phyloP scores from a whole-genome alignment of 192 early-diverging fungal genomes.

The Helicostylum pulchrum region DNA sequence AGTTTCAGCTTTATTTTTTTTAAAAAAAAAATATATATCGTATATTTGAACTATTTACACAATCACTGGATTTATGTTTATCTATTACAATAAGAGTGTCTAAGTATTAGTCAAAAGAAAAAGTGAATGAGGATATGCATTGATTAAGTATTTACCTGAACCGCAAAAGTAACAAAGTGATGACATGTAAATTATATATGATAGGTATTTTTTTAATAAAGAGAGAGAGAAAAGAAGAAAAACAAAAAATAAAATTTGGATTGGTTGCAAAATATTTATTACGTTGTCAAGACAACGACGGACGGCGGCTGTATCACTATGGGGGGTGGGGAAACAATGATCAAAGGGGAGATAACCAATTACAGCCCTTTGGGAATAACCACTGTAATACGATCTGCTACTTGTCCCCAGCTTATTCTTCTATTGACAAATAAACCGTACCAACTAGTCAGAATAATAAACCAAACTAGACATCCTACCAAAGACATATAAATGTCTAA shows the following conservation, averaged over 20 bases:
- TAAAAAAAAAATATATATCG: background rate
- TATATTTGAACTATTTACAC: slow-evolving; percentile 6
- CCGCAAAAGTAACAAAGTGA: slow-evolving; percentile 7
- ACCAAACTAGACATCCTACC: slow-evolving; percentile 43
- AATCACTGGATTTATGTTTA: slow-evolving; percentile 10
- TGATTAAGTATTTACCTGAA: slow-evolving; percentile 1
- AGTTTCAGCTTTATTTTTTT: background rate
- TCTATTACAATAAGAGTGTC: background rate
- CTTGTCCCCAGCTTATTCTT: slow-evolving; percentile 55
- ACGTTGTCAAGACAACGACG: no score
- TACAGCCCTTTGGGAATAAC: slow-evolving; percentile 50
- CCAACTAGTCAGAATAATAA: slow-evolving; percentile 54
- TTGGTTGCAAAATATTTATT: no score
- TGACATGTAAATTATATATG: background rate
- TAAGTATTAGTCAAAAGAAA: background rate
- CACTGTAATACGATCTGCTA: slow-evolving; percentile 53
- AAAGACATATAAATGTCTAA: slow-evolving; percentile 57
- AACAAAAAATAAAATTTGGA: no score
- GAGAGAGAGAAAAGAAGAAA: no score
- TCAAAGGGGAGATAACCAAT: background rate
- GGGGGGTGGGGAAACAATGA: background rate
- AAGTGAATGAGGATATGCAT: background rate
- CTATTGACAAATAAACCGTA: slow-evolving; percentile 57
- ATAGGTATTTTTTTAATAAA: no score
- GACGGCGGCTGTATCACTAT: no score